Evolutionary conservation across 2,329 filamentous ascomycete species (phyloP), one percentile per base, ranked within the genome.

Genomic region (Cladosporium sphaerospermum): DNA sequence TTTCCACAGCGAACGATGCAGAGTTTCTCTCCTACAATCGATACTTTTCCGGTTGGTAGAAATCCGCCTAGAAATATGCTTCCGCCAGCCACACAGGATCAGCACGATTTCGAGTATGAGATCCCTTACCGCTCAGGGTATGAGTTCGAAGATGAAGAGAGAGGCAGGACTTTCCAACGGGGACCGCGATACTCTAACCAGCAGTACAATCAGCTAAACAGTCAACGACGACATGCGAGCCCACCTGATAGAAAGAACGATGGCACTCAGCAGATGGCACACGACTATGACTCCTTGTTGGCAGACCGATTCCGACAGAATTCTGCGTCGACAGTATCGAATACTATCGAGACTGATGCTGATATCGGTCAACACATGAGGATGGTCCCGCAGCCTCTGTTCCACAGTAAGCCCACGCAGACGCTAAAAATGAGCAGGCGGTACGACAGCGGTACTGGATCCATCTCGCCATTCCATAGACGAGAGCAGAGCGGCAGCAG

Each of bases 321-420:
- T 32, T 56, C 51, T 1, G 23, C 49, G 13, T 59, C 58, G 7
- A 51, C 57, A 18, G 10, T 54, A 41, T 33, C 57, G 46, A 43
- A 18, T 19, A 46, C 23, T 46, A 46, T 18, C 18, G 53, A 58
- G 13, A 60, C 61, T 1, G 59, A 63, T 18, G 57, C 56, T 13
- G 62, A 60, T 36, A 49, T 64, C 13, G 52, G 56, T 11, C 51
- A 54, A 18, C 62, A 65, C 37, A 65, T 67, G 62, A 68, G 62
- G 49, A 58, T 67, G 56, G 57, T 67, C 2, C 66, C 65, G 4
- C 64, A 64, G 43, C 63, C 66, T 32, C 54, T 67, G 0, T 67
- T 67, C 51, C 54, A 57, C 31, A 44, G 46, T 39, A 62, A 61
- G 45, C 53, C 46, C 33, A 54, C 42, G 44, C 36, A 47, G 4